Percentiles rank a stretch among this genome's conserved stretches.
phyloP scores from a whole-genome alignment of 176 grass and related monocot species.

The Oryza coarctata region DNA sequence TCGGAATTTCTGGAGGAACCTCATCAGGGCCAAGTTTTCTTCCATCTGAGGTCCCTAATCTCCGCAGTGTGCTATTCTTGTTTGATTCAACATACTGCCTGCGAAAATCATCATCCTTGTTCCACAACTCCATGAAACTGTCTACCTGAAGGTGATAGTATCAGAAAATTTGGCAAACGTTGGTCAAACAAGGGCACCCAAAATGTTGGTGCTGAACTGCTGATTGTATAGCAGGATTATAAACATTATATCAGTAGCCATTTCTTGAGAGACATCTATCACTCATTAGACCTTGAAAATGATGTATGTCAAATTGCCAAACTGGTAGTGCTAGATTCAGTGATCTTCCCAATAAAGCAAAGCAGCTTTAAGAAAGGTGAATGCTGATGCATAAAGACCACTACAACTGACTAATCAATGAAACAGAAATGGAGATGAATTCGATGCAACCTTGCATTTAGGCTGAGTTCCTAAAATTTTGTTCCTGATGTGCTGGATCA shows the following conservation, averaged over 20 bases:
- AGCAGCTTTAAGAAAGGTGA: not conserved
- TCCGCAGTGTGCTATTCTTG: conserved; percentile 71
- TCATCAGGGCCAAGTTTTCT: conserved; percentile 80
- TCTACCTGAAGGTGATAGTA: conserved; percentile 56
- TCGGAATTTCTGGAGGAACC: conserved; percentile 60
- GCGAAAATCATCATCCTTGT: conserved; percentile 69
- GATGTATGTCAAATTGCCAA: not conserved
- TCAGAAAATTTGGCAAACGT: not conserved
- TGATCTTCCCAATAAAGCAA: not conserved
- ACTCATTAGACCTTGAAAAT: not conserved
- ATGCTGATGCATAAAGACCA: not conserved
- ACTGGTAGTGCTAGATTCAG: not conserved
- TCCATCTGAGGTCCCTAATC: conserved; percentile 76
- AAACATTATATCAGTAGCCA: not conserved
- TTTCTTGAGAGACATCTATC: not conserved
- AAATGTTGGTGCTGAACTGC: not conserved
- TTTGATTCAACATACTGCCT: conserved; percentile 75
- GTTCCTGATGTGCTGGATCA: not conserved
- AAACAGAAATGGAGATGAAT: not conserved
- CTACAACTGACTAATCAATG: not conserved
- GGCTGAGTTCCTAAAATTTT: not conserved
- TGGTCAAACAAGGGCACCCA: conserved; percentile 4
- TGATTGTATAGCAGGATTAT: not conserved
- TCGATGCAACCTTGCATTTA: not conserved
- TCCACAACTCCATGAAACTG: conserved; percentile 66